Conservation (phyloP, 345 rosid species). For the Linum tenue region DNA sequence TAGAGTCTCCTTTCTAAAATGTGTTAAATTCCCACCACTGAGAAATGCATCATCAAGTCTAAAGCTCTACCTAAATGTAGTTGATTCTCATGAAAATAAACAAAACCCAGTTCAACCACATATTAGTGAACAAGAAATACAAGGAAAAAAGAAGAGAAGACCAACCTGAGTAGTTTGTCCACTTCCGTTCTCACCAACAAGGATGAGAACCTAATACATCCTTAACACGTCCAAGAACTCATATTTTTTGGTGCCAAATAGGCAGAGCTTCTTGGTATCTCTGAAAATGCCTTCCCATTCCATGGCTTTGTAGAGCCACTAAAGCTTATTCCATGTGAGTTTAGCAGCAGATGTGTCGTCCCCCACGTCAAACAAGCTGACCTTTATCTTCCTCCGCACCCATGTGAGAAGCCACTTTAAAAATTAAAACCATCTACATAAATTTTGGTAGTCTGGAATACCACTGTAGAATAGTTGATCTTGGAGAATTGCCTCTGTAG, state of each 20-base stretch:
- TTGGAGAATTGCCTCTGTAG: conserved; percentile 49
- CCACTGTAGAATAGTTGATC: background rate
- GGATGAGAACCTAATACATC: conserved; percentile 51
- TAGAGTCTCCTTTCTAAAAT: background rate
- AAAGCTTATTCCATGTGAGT: conserved; percentile 10
- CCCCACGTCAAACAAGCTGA: conserved; percentile 85
- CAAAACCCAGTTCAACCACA: background rate
- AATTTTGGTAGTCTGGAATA: too few relatives aligned
- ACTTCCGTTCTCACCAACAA: conserved; percentile 95
- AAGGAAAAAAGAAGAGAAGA: background rate
- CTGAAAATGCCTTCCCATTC: conserved; percentile 65
- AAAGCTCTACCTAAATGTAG: background rate
- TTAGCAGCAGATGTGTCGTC: conserved; percentile 51
- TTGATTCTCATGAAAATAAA: background rate
- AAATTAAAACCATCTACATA: too few relatives aligned
- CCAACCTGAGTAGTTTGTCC: conserved; percentile 94
- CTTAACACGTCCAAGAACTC: conserved; percentile 43
- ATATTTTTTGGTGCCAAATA: conserved; percentile 83
- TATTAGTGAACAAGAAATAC: background rate
- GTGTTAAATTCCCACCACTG: background rate
- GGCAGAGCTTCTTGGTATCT: conserved; percentile 71
- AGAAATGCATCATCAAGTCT: background rate
- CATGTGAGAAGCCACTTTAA: conserved; percentile 18
- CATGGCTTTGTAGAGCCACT: conserved; percentile 44
- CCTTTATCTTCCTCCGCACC: conserved; percentile 85